These are phyloP conservation scores for Stylosanthes scabra DNA, from an alignment of 331 rosid species.

Conservation along the genomic window DNA sequence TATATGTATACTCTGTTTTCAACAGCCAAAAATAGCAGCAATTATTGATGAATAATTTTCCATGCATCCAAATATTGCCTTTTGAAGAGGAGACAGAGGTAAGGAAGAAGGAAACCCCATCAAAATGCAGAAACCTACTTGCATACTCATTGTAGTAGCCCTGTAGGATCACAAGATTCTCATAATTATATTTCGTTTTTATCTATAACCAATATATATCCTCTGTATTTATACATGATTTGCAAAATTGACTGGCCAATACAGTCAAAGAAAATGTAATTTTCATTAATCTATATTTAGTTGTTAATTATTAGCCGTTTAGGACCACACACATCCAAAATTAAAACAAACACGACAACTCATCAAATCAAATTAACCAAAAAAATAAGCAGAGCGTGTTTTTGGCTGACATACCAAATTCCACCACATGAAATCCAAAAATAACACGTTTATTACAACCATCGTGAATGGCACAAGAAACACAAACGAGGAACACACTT, in stretches of 20 bases:
- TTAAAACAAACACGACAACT: background rate
- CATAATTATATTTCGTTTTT: too few species aligned
- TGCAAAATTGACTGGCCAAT: too few species aligned
- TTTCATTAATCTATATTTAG: background rate
- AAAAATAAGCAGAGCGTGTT: background rate
- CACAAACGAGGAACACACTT: background rate
- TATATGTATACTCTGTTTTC: too few species aligned
- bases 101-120: background rate
- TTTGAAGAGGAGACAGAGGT: background rate
- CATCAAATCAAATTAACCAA: too few species aligned
- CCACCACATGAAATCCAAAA: slow-evolving; percentile 24
- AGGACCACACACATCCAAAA: too few species aligned
- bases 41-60: too few species aligned
- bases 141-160: background rate
- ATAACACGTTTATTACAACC: background rate
- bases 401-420: slow-evolving; percentile 16
- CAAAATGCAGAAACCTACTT: slow-evolving; percentile 21
- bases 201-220: too few species aligned
- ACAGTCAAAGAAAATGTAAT: too few species aligned
- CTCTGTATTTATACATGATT: too few species aligned
- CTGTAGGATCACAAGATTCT: too few species aligned
- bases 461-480: background rate
- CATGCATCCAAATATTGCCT: background rate
- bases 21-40: too few species aligned
- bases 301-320: background rate